Evolutionary conservation across 495 filamentous ascomycete species (phyloP).

Genomic region (Hapsidospora chrysogenum): DNA sequence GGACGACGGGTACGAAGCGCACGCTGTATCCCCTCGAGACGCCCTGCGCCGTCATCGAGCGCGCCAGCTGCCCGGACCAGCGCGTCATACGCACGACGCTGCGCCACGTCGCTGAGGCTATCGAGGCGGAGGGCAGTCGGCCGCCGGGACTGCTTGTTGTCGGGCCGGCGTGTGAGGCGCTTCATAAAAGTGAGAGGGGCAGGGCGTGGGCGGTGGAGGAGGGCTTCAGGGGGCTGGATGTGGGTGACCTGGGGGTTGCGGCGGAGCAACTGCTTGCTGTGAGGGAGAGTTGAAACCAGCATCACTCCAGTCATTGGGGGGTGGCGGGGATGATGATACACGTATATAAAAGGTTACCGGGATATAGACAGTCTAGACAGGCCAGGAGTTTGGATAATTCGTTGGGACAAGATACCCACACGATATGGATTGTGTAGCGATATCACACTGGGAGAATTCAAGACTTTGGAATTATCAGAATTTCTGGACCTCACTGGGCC

Average conservation of each 20-base stretch:
- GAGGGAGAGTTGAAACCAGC: no score
- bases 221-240: slow-evolving; percentile 55
- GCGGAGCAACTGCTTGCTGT: background rate
- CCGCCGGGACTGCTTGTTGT: slow-evolving; percentile 87
- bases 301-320: no score
- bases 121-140: slow-evolving; percentile 78
- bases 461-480: no score
- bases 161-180: slow-evolving; percentile 64
- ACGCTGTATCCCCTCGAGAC: slow-evolving; percentile 35
- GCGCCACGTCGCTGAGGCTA: slow-evolving; percentile 57
- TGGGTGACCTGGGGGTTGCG: slow-evolving; percentile 2
- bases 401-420: no score
- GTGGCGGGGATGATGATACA: no score
- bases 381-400: no score
- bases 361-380: no score
- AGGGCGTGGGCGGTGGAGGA: slow-evolving; percentile 80
- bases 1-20: slow-evolving; percentile 10
- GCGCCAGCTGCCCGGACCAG: slow-evolving; percentile 91
- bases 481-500: no score
- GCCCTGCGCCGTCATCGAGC: slow-evolving; percentile 83
- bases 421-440: no score
- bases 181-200: slow-evolving; percentile 34
- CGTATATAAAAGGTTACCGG: no score
- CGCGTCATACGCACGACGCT: slow-evolving; percentile 78
- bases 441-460: no score